Conservation (phyloP, 495 filamentous ascomycete species). For the Jackrogersella multiformis region DNA sequence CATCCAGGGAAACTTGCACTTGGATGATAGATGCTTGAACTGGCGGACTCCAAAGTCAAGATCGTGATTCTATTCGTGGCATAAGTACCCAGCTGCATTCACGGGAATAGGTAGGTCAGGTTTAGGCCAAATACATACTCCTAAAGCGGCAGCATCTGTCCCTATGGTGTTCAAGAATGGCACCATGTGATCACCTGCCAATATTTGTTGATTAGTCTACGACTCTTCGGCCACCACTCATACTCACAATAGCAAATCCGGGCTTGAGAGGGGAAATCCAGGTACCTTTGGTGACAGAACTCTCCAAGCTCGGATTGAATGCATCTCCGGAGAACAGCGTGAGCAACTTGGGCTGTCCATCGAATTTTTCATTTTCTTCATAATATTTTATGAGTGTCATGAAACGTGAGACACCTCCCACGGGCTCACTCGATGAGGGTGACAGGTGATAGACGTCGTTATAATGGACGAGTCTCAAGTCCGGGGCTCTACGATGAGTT, state of each 20-base stretch:
- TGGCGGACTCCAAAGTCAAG: conserved; percentile 91
- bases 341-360: conserved; percentile 69
- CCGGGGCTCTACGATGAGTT: conserved; percentile 61
- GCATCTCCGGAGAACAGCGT: conserved; percentile 93
- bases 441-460: conserved; percentile 93
- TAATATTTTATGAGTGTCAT: conserved; percentile 81
- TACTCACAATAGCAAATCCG: neutral
- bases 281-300: conserved; percentile 81
- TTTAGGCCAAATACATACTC: conserved; percentile 62
- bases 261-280: too few relatives aligned
- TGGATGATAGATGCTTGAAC: conserved; percentile 72
- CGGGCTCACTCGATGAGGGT: conserved; percentile 77
- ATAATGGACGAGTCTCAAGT: conserved; percentile 84
- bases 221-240: neutral
- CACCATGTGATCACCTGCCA: conserved; percentile 78
- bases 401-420: conserved; percentile 82
- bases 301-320: conserved; percentile 90
- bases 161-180: conserved; percentile 81
- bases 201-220: conserved; percentile 24
- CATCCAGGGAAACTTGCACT: conserved; percentile 89
- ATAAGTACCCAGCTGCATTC: too few relatives aligned
- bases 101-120: neutral
- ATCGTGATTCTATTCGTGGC: conserved; percentile 74
- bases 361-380: conserved; percentile 64
- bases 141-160: conserved; percentile 80